Conservation (phyloP, 805 yeast genomes). For the Allodekkera sacchari region DNA sequence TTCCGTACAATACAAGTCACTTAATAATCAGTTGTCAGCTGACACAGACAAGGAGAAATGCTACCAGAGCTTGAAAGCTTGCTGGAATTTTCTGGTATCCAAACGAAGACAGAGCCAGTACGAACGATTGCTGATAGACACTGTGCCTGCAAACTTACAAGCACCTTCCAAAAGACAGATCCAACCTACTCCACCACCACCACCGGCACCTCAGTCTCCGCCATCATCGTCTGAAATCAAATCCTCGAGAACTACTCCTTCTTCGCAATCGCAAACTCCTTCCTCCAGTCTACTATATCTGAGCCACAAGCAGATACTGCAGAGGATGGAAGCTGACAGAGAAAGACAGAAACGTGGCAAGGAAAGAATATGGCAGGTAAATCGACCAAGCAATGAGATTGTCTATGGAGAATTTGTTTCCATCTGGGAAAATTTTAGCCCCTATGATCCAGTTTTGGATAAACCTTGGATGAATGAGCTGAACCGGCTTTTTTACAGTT, state of each 20-base stretch:
- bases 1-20: conserved; percentile 6
- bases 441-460: conserved; percentile 13
- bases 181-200: conserved; percentile 1
- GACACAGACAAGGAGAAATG: neutral
- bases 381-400: conserved; percentile 27
- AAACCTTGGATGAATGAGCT: conserved; percentile 18
- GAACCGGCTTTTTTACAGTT: conserved; percentile 12
- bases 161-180: conserved; percentile 1
- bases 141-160: conserved; percentile 15
- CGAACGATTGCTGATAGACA: conserved; percentile 35
- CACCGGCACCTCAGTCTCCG: conserved; percentile 2
- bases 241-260: neutral
- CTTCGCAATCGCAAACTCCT: conserved; percentile 1
- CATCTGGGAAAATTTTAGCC: conserved; percentile 14
- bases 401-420: conserved; percentile 25
- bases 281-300: conserved; percentile 7
- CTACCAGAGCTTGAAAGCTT: conserved; percentile 9
- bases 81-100: conserved; percentile 40
- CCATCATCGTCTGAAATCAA: neutral
- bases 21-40: neutral
- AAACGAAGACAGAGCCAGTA: conserved; percentile 45
- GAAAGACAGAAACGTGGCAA: conserved; percentile 83
- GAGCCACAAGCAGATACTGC: conserved; percentile 44
- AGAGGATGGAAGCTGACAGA: conserved; percentile 87
- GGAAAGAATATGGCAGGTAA: conserved; percentile 71